Evolutionary conservation across 2,329 filamentous ascomycete species (phyloP).

Genomic region (Teratosphaeria gauchensis): DNA sequence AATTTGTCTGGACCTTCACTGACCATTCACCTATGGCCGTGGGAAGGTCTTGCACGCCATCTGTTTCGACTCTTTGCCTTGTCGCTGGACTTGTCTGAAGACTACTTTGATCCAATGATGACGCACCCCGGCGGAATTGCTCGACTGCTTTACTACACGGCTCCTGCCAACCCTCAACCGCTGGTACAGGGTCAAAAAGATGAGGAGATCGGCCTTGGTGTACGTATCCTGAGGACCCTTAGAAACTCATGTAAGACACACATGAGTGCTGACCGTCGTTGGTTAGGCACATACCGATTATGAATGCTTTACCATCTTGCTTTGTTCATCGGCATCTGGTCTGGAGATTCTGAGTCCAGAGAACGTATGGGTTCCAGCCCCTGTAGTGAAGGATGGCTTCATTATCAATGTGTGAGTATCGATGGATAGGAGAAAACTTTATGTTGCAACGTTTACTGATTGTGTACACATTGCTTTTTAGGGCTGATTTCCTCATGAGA

Average conservation of each 20-base stretch:
- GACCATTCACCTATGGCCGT: neutral
- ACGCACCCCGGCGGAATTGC: slow-evolving; percentile 33
- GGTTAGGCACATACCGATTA: slow-evolving; percentile 21
- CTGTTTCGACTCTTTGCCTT: slow-evolving; percentile 34
- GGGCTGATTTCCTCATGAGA: slow-evolving; percentile 40
- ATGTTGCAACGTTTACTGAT: too few species aligned
- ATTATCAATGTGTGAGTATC: slow-evolving; percentile 23
- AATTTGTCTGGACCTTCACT: neutral
- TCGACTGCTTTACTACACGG: slow-evolving; percentile 31
- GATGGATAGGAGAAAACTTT: too few species aligned
- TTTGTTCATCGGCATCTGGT: slow-evolving; percentile 17
- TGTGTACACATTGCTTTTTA: too few species aligned
- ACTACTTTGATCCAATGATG: slow-evolving; percentile 32
- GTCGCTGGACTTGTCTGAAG: slow-evolving; percentile 28
- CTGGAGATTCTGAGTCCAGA: slow-evolving; percentile 27
- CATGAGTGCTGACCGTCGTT: too few species aligned
- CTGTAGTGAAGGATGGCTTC: slow-evolving; percentile 31
- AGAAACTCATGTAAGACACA: too few species aligned
- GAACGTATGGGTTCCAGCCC: slow-evolving; percentile 35
- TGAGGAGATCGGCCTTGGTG: slow-evolving; percentile 30
- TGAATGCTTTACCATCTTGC: slow-evolving; percentile 23
- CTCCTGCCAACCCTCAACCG: slow-evolving; percentile 17
- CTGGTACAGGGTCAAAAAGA: slow-evolving; percentile 9
- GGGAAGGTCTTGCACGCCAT: slow-evolving; percentile 22
- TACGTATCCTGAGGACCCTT: too few species aligned